Percentiles rank a stretch among this genome's conserved stretches.
These are phyloP conservation scores for Knoxia roxburghii DNA, from an alignment of 257 asterid genomes.

Conservation along the genomic window DNA sequence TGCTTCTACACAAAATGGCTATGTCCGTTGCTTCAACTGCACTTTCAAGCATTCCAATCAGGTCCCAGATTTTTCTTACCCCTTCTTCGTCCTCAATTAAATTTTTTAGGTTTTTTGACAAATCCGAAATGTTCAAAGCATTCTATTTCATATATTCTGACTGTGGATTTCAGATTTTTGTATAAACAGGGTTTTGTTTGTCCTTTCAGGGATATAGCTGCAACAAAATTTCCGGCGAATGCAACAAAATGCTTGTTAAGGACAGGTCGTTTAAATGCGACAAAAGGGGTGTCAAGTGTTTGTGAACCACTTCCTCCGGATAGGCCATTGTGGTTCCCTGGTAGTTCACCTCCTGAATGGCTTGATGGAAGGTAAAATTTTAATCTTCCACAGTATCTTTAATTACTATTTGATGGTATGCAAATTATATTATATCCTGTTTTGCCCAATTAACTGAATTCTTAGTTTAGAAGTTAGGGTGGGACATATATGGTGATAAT, in stretches of 20 bases:
- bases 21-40: constrained; percentile 46
- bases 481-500: too few species aligned
- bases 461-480: too few species aligned
- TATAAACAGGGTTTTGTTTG: not conserved
- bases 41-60: constrained; percentile 40
- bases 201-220: constrained; percentile 28
- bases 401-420: too few species aligned
- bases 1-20: constrained; percentile 35
- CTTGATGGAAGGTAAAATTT: constrained; percentile 69
- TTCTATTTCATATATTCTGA: too few species aligned
- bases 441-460: not conserved
- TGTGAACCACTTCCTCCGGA: constrained; percentile 88
- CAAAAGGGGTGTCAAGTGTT: constrained; percentile 69
- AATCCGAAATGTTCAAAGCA: not conserved
- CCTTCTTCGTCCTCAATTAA: not conserved
- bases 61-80: constrained; percentile 20
- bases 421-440: too few species aligned
- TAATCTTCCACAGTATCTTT: too few species aligned
- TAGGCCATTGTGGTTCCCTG: constrained; percentile 91
- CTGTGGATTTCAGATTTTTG: too few species aligned
- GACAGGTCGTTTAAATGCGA: constrained; percentile 37
- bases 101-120: too few species aligned
- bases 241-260: constrained; percentile 11
- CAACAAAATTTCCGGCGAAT: constrained; percentile 21
- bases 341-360: constrained; percentile 85